phyloP scores from a whole-genome alignment of 345 rosid species.

The Populus ilicifolia region DNA sequence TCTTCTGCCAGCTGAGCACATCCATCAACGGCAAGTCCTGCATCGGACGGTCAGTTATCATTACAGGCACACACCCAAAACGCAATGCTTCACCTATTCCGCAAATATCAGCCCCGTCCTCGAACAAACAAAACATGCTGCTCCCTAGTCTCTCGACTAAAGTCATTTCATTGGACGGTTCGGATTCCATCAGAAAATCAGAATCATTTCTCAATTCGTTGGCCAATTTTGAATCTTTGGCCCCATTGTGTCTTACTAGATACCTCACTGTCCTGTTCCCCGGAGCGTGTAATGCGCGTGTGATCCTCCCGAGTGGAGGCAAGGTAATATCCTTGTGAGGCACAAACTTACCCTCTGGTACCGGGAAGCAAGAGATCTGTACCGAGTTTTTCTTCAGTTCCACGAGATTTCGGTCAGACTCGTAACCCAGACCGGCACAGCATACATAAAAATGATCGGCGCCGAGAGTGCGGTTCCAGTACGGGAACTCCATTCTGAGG shows the following conservation, averaged over 20 bases:
- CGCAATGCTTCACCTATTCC: conserved; percentile 47
- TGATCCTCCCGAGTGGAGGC: conserved; percentile 30
- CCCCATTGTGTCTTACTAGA: conserved; percentile 29
- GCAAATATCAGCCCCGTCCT: conserved; percentile 35
- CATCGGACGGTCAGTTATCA: conserved; percentile 52
- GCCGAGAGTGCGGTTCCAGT: conserved; percentile 67
- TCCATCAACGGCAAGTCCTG: conserved; percentile 59
- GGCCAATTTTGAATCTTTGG: conserved; percentile 22
- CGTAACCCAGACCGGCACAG: conserved; percentile 35
- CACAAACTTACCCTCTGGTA: conserved; percentile 32
- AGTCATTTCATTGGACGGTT: conserved; percentile 40
- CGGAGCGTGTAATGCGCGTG: conserved; percentile 8
- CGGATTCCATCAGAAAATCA: conserved; percentile 43
- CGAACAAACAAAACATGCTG: conserved; percentile 51
- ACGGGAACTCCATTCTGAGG: conserved; percentile 37
- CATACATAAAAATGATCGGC: conserved; percentile 56
- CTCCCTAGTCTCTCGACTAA: conserved; percentile 19
- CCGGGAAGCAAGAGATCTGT: conserved; percentile 56
- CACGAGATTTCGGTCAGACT: conserved; percentile 44
- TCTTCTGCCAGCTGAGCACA: conserved; percentile 49
- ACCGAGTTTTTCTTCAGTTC: conserved; percentile 66
- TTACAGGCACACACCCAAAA: conserved; percentile 52
- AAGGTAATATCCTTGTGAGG: conserved; percentile 57
- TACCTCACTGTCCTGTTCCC: conserved; percentile 3
- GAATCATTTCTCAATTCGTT: conserved; percentile 25